Base-by-base conservation (phyloP, 1,284 basidiomycete genomes). In the Volvariella volvacea region DNA sequence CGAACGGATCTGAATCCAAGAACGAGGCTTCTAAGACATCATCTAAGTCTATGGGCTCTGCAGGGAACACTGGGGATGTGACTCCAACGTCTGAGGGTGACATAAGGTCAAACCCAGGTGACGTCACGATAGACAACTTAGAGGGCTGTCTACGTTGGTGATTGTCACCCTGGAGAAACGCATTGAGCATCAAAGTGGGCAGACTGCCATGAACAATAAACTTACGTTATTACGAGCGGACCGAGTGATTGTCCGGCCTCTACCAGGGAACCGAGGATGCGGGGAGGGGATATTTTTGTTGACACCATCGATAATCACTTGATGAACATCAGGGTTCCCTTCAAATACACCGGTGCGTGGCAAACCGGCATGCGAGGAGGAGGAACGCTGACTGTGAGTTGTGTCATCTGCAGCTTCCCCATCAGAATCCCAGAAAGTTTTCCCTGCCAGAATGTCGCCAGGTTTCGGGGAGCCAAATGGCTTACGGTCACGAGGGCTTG, bases 21-120 rank as follows among this genome's bases (percentile, higher is more conserved):
- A 86, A 76, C 0, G 85, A 78, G 1, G 80, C 67, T 48, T 90
- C 83, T 28, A 90, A 68, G n/a, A 90, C 85, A 52, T 90, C 86
- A 53, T 87, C 78, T n/a, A 89, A 70, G 64, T 79, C 73, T 41
- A 89, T 81, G 7, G 76, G 66, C 46, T 78, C 72, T n/a, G 73
- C 61, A 34, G 66, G 65, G 14, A 59, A 61, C 36, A 63, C 60
- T 48, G 45, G 49, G n/a, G 31, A 36, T 7, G 34, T 20, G 7
- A 20, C 15, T 36, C 34, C 34, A 36, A 36, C 15, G n/a, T 36
- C 34, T 15, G 34, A 36, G 6, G 14, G 7, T 15, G 34, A 36
- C 19, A 36, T 15, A 8, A 36, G 4, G 8, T 36, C 8, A 8
- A 36, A 36, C 8, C n/a, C 14, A 8, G 34, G 34, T 20, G 34